Evolutionary conservation across 805 yeast species (phyloP).

Genomic region (Tetrapisispora pingtungensis): DNA sequence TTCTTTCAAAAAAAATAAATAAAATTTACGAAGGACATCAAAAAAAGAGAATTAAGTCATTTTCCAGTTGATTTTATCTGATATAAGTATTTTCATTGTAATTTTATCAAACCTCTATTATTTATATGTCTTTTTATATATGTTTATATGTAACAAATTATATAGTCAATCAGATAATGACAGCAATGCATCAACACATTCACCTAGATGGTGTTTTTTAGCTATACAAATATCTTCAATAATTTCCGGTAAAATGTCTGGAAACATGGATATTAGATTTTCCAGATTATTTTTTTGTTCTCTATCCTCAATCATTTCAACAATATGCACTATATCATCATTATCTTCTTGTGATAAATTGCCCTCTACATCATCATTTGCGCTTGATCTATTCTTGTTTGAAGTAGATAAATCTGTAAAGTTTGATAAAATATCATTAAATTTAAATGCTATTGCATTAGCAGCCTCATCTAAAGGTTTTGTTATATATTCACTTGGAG

Average conservation of each 20-base stretch:
- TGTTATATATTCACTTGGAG: constrained; percentile 13
- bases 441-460: constrained; percentile 13
- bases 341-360: constrained; percentile 14
- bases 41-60: too few relatives aligned
- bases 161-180: constrained; percentile 14
- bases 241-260: constrained; percentile 56
- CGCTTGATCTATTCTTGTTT: constrained; percentile 3
- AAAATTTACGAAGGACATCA: too few relatives aligned
- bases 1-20: too few relatives aligned
- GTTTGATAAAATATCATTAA: constrained; percentile 16
- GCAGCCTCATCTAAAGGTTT: constrained; percentile 24
- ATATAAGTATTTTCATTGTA: too few relatives aligned
- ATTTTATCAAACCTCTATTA: not conserved
- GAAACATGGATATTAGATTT: constrained; percentile 61
- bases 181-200: constrained; percentile 50
- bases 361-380: not conserved
- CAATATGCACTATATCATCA: constrained; percentile 16
- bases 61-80: too few relatives aligned
- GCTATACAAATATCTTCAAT: constrained; percentile 60
- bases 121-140: too few relatives aligned
- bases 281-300: constrained; percentile 37
- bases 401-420: not conserved
- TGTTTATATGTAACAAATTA: not conserved
- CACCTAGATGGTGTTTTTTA: constrained; percentile 58
- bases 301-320: constrained; percentile 31